phyloP scores from a whole-genome alignment of 768 basidiomycete genomes.

The Naganishia friedmannii region DNA sequence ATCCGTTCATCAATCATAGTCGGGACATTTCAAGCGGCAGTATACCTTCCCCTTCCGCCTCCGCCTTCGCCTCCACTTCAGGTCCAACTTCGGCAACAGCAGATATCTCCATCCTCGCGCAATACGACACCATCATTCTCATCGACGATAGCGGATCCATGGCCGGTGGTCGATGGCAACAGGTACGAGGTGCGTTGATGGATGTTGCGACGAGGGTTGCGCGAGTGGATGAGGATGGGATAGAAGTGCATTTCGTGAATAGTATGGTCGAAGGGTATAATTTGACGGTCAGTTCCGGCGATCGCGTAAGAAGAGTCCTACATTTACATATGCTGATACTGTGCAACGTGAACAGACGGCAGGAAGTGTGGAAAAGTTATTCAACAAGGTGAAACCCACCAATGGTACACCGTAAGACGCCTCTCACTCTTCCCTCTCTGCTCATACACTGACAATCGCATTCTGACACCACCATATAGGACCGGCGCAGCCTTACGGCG shows the following conservation, averaged over 20 bases:
- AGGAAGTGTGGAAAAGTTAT: slow-evolving; percentile 45
- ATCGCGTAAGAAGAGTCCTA: too few species aligned
- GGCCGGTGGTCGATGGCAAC: slow-evolving; percentile 44
- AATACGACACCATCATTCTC: slow-evolving; percentile 45
- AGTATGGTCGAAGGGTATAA: slow-evolving; percentile 43
- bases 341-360: slow-evolving; percentile 23
- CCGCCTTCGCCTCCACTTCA: too few species aligned
- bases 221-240: slow-evolving; percentile 37
- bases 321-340: not conserved
- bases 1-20: slow-evolving; percentile 5
- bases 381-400: slow-evolving; percentile 42
- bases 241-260: slow-evolving; percentile 50
- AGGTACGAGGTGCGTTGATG: slow-evolving; percentile 40
- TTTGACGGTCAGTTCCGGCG: slow-evolving; percentile 35
- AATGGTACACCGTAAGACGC: slow-evolving; percentile 46
- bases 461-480: slow-evolving; percentile 16
- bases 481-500: slow-evolving; percentile 42
- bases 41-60: not conserved
- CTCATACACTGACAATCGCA: not conserved
- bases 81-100: not conserved
- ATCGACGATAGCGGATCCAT: slow-evolving; percentile 37
- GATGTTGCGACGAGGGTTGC: slow-evolving; percentile 45
- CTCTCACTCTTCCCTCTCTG: not conserved
- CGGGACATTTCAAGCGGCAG: not conserved
- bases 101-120: slow-evolving; percentile 41